Base-by-base conservation (phyloP, 2,329 filamentous ascomycete genomes). In the Pseudogymnoascus pannorum region DNA sequence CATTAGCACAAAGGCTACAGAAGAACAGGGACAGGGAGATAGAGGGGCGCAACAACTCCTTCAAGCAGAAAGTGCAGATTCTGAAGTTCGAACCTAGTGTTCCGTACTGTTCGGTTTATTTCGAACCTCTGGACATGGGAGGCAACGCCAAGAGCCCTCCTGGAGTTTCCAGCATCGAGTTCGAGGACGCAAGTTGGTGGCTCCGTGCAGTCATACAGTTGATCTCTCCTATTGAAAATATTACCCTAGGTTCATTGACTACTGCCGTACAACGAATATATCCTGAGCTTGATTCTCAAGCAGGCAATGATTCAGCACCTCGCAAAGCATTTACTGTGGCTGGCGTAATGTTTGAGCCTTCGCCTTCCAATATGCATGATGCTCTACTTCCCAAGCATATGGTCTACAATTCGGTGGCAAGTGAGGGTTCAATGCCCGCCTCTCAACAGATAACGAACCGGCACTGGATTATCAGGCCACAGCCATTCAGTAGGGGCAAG, bases 1-100 rank as follows among this genome's bases (percentile, higher is more conserved):
- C 75, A 0, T 75, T 95, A 58, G 78, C 87, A 1, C 70, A 76
- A 14, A 79, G 79, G 31, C 81, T 83, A 29, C 77, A 79, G 51
- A 67, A 67, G 11, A 78, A 76, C 5, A 74, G 76, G 0, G 67
- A 73, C 2, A 66, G 71, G 1, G 75, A 82, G 58, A 81, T 83
- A 35, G 73, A 75, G 1, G 75, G 83, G 61, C 86, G 85, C 0
- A 75, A 83, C 18, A 69, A 77, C 6, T 74, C 88, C 5, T 76
- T 91, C n/a, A 60, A 74, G 14, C 71, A 74, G 70, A 74, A 2
- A 72, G 83, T 12, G 73, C 31, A 4, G 35, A 58, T 20, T 66
- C 71, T 54, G 63, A 68, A 42, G 67, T 73, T 22, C 61, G 66
- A n/a, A 64, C 72, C 18, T 76, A 77, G 0, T 72, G 68, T 0